Evolutionary conservation across 192 early-diverging fungal genomes (phyloP), one percentile per base, ranked within the genome.

Genomic region (Cladochytrium replicatum): DNA sequence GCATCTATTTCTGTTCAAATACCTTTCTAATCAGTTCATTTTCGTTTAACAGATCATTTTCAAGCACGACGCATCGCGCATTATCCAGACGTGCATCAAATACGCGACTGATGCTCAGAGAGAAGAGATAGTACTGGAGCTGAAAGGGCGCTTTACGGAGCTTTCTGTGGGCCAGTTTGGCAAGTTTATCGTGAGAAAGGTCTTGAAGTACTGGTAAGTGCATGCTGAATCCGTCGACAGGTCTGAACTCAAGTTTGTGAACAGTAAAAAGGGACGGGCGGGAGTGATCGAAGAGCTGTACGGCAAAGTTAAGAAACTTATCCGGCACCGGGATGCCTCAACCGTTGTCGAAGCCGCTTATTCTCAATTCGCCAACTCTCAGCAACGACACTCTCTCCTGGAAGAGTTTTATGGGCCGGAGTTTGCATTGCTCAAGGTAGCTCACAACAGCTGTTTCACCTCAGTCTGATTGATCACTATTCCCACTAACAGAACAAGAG

Each of bases 361-460:
- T 50, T 67, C 75, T 8, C 77, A 83, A 60, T 90, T 82, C 50
- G 78, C 86, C 24, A 94, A 85, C 46, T 71, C 81, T 2, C 41
- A 60, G 43, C 87, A 97, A 61, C 60, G 84, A 31, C 69, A 69
- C 40, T 58, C 66, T n/a, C 64, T 97, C 54, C 75, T 89, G 41
- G 80, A 87, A 42, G 92, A 97, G 71, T 89, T 97, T 57, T 96
- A 93, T 63, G 92, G 92, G 39, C 84, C 80, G 8, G 92, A 96
- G 59, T 90, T 85, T 69, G 77, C 84, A 2, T 52, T 96, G 21
- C 94, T 91, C 61, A 87, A 82, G 78, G 68, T 71, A 52, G n/a
- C n/a, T n/a, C n/a, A n/a, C n/a, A n/a, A n/a, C n/a, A n/a, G n/a
- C n/a, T n/a, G n/a, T n/a, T n/a, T n/a, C n/a, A n/a, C n/a, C n/a